A percentile compares a stretch with the other conserved stretches of the same genome.
phyloP scores from a whole-genome alignment of 2,329 filamentous ascomycete genomes.

The Pyricularia grisea region DNA sequence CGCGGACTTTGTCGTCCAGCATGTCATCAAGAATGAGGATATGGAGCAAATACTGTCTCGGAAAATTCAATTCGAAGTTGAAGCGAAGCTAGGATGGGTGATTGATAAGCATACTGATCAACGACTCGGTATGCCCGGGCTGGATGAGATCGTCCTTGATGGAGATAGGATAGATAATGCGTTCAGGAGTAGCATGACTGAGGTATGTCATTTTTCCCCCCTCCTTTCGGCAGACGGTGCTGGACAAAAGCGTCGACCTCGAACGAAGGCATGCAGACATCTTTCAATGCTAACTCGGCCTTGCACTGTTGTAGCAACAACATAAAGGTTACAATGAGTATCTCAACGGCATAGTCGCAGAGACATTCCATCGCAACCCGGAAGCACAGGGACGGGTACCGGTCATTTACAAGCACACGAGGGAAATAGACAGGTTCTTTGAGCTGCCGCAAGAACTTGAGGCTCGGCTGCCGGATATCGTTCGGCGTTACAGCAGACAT shows the following conservation, averaged over 20 bases:
- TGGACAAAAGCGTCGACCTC: background rate
- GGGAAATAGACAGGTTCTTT: slow-evolving; percentile 82
- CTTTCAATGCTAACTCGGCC: background rate
- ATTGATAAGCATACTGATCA: slow-evolving; percentile 63
- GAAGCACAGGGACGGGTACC: slow-evolving; percentile 37
- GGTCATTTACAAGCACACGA: slow-evolving; percentile 72
- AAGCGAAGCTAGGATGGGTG: slow-evolving; percentile 83
- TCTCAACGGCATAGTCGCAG: slow-evolving; percentile 59
- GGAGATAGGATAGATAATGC: slow-evolving; percentile 27
- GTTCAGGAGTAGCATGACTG: slow-evolving; percentile 86
- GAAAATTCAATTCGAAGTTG: slow-evolving; percentile 77
- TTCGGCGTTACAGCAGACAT: slow-evolving; percentile 48
- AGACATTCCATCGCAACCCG: slow-evolving; percentile 46
- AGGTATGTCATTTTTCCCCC: slow-evolving; percentile 42
- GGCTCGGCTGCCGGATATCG: slow-evolving; percentile 52
- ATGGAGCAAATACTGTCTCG: slow-evolving; percentile 52
- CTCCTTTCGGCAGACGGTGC: no score
- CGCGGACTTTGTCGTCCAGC: slow-evolving; percentile 71
- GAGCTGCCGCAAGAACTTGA: slow-evolving; percentile 55
- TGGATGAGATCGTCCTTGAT: background rate
- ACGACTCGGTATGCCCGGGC: slow-evolving; percentile 50
- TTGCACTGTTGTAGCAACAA: slow-evolving; percentile 47
- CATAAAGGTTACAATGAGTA: slow-evolving; percentile 79
- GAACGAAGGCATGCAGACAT: background rate
- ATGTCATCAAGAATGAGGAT: slow-evolving; percentile 60